A percentile compares a stretch with the other conserved stretches of the same genome.
Conservation (phyloP, 1,284 basidiomycete species). For the Caloboletus inedulis region DNA sequence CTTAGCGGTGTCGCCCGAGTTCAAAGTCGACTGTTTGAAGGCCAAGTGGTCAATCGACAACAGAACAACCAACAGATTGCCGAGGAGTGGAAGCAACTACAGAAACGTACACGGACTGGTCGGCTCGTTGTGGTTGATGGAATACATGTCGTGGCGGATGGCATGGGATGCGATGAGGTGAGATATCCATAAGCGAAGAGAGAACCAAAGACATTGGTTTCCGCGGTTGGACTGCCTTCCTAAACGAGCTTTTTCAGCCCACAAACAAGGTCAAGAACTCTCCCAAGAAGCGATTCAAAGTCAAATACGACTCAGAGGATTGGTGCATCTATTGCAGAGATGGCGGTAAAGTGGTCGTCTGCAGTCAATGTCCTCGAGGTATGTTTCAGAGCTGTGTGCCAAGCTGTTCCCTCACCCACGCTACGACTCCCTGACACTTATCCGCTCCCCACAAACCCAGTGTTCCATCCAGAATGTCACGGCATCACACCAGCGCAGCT, state of each 20-base stretch:
- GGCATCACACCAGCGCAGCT: slow-evolving; percentile 34
- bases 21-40: slow-evolving; percentile 57
- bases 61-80: slow-evolving; percentile 42
- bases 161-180: slow-evolving; percentile 34
- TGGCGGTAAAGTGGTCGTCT: slow-evolving; percentile 52
- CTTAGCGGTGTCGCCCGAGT: slow-evolving; percentile 56
- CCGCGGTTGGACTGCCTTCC: not conserved
- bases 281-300: slow-evolving; percentile 31
- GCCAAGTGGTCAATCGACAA: slow-evolving; percentile 40
- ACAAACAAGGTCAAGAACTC: not conserved
- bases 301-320: slow-evolving; percentile 48
- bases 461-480: slow-evolving; percentile 51
- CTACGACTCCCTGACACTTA: not conserved
- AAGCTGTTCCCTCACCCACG: slow-evolving; percentile 3
- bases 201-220: not conserved
- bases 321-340: slow-evolving; percentile 58
- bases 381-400: slow-evolving; percentile 2
- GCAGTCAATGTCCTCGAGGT: slow-evolving; percentile 53
- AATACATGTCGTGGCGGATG: slow-evolving; percentile 41
- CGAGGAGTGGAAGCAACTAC: slow-evolving; percentile 43
- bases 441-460: slow-evolving; percentile 28
- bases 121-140: slow-evolving; percentile 45
- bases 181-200: slow-evolving; percentile 3
- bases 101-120: slow-evolving; percentile 42
- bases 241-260: slow-evolving; percentile 19